Evolutionary conservation across 225 moss, liverwort and hornwort species (phyloP), one percentile per base, ranked within the genome.

Genomic region (Marchantia polymorpha): DNA sequence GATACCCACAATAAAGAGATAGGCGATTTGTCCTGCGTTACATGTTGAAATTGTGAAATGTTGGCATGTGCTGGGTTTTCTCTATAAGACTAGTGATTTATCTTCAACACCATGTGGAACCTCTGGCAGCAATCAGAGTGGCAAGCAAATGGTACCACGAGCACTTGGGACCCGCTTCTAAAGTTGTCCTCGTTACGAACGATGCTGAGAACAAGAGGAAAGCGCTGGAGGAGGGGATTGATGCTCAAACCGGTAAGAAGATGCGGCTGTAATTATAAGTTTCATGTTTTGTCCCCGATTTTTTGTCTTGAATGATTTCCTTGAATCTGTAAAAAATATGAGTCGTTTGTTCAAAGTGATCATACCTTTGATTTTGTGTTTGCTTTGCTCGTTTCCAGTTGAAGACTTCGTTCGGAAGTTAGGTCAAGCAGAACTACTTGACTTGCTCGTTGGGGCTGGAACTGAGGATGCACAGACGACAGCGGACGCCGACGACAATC

Each of bases 111-210:
- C 39, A 63, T 78, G 17, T 19, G 54, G 16, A 26, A 63, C 73
- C 25, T 81, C 65, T 66, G 53, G 84, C 90, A 94, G 99, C 99
- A 75, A 99, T 99, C 77, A 89, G 99, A 86, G 95, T 93, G 74
- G 93, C 99, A 66, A 95, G 89, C 84, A 90, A 83, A 61, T 99
- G 99, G 99, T 99, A 99, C 77, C 92, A 91, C 81, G 77, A 79
- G 56, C 95, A 93, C 61, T 86, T 95, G 77, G 93, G 89, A 71
- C 84, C 85, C 81, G 82, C 82, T 82, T 86, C 90, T 27, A 92
- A 86, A 56, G 90, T 99, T 9, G 70, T 99, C 74, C 90, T 99
- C 64, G 88, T 99, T 52, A 95, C 99, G 7, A 91, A 95, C 87
- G 99, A 99, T 81, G 89, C 86, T 59, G 99, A 91, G 27, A 99